phyloP scores from a whole-genome alignment of 306 rosid species.

The Glycine soja region DNA sequence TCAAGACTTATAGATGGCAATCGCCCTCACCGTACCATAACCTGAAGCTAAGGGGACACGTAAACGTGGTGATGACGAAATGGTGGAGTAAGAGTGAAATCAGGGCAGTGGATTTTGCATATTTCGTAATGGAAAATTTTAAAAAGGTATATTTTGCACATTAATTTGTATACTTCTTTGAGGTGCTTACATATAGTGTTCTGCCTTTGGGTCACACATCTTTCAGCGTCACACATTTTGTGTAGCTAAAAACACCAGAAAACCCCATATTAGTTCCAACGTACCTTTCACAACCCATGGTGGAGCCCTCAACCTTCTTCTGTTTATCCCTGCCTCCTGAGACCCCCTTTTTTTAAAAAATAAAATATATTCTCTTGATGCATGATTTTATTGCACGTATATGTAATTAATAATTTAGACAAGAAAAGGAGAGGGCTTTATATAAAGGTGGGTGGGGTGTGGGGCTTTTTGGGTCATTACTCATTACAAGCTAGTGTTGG shows the following conservation, averaged over 20 bases:
- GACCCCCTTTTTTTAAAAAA: too few relatives aligned
- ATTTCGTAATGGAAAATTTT: constrained; percentile 45
- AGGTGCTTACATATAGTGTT: constrained; percentile 45
- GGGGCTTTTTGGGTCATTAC: constrained; percentile 63
- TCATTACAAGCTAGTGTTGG: constrained; percentile 55
- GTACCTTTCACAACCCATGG: constrained; percentile 70
- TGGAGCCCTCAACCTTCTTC: constrained; percentile 56
- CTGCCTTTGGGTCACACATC: constrained; percentile 54
- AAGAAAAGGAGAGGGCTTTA: constrained; percentile 51
- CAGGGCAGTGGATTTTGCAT: constrained; percentile 51
- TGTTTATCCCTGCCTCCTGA: constrained; percentile 44
- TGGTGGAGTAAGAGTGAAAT: constrained; percentile 83
- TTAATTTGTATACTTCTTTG: constrained; percentile 33
- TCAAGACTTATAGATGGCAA: background rate
- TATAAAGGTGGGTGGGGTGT: constrained; percentile 63
- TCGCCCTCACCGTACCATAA: constrained; percentile 38
- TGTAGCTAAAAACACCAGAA: constrained; percentile 43
- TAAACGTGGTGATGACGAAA: constrained; percentile 81
- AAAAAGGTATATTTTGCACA: constrained; percentile 41
- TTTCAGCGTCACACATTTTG: constrained; percentile 58
- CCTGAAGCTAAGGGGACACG: constrained; percentile 52
- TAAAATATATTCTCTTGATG: background rate
- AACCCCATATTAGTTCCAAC: constrained; percentile 63
- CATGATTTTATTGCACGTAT: constrained; percentile 31
- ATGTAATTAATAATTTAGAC: constrained; percentile 47